phyloP scores from a whole-genome alignment of 495 filamentous ascomycete genomes.

The Jackrogersella minutella region DNA sequence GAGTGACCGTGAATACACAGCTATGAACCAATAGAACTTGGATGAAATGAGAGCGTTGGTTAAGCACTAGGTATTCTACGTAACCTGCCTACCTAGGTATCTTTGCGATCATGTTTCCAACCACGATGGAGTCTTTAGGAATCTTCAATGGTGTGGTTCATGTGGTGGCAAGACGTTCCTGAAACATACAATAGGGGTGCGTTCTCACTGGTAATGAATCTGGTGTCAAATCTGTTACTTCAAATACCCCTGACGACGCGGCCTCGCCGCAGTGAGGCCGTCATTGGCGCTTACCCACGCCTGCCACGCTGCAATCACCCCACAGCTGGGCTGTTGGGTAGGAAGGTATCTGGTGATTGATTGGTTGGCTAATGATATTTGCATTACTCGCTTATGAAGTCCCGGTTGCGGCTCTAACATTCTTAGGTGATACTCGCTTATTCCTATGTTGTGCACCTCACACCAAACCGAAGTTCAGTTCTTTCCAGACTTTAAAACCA shows the following conservation, averaged over 20 bases:
- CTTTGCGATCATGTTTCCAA: no score
- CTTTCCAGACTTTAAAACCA: neutral
- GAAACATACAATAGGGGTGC: neutral
- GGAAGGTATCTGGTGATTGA: neutral
- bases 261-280: slow-evolving; percentile 14
- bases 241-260: slow-evolving; percentile 17
- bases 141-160: neutral
- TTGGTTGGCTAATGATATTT: neutral
- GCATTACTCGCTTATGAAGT: neutral
- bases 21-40: no score
- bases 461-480: neutral
- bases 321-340: neutral
- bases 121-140: neutral
- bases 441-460: no score
- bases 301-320: neutral
- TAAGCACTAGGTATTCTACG: no score
- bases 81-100: no score
- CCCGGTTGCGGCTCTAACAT: neutral
- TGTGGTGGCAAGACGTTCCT: neutral
- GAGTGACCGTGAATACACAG: no score
- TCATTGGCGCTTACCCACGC: slow-evolving; percentile 9
- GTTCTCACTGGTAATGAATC: neutral
- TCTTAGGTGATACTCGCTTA: neutral
- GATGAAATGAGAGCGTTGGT: no score
- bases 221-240: slow-evolving; percentile 15